Base-by-base conservation (phyloP, 805 yeast species). In the Metschnikowia baotianmanensis region DNA sequence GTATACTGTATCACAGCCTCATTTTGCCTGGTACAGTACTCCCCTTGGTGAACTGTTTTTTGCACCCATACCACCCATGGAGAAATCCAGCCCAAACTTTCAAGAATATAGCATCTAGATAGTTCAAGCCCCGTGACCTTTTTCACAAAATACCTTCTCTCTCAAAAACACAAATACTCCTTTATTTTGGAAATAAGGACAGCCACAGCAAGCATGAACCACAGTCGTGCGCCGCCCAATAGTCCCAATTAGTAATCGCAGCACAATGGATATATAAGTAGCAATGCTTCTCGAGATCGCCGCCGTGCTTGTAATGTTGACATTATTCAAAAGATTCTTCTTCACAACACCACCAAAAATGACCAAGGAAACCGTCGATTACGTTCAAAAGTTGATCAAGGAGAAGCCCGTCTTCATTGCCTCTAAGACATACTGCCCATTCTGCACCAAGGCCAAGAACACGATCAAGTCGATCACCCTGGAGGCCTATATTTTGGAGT, bases 401-500 rank as follows among this genome's bases (percentile, higher is more conserved):
- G 60, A 71, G 46, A 78, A 84, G 62, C 78, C 80, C 32, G 72
- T 88, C 41, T 85, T 89, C 59, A 78, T 89, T 48, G 96, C 96
- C 32, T 63, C 68, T 36, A 65, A 65, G 50, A 30, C 56, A 6
- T 60, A 59, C 47, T 61, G 66, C 41, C 64, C 65, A 1, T 61
- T 54, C 48, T 61, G 66, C 42, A 48, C 43, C 24, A 40, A 47
- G 31, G 53, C 66, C 41, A 61, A 60, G 46, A 31, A 37, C 43
- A 50, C 55, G 26, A 38, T 51, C 23, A 22, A 27, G 30, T 28
- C 45, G 18, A 43, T 47, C 26, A 47, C 52, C 24, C 34, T 58
- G 47, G 74, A 77, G 30, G 79, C 80, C n/a, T 72, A 69, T 41
- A 45, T 62, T 28, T 34, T 59, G 32, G 69, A 65, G 43, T 55